These are phyloP conservation scores for Cyclaneusma minus DNA, from an alignment of 2,329 filamentous ascomycete species.

Conservation along the genomic window DNA sequence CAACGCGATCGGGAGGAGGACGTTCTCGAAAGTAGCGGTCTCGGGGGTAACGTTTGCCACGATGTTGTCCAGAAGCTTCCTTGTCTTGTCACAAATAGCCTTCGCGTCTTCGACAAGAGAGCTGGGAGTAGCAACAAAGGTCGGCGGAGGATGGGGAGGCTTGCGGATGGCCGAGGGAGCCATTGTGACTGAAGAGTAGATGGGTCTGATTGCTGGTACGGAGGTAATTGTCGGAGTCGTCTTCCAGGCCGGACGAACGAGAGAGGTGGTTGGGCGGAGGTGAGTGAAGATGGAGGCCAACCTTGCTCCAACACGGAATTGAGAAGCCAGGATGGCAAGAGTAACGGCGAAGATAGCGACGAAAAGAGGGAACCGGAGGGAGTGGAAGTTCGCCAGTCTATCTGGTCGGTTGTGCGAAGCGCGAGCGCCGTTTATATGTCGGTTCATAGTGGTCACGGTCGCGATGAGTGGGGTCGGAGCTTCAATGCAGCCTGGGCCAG, in stretches of 20 bases:
- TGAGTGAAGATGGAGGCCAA: constrained; percentile 42
- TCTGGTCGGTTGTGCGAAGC: no score
- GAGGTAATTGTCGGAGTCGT: constrained; percentile 1
- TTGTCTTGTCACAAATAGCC: constrained; percentile 43
- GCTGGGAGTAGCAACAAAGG: constrained; percentile 60
- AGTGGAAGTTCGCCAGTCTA: no score
- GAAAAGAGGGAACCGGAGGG: constrained; percentile 29
- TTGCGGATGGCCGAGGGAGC: constrained; percentile 50
- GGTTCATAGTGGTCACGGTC: no score
- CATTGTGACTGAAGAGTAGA: constrained; percentile 41
- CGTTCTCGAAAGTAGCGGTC: constrained; percentile 34
- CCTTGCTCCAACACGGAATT: constrained; percentile 28
- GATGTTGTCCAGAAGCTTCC: constrained; percentile 45
- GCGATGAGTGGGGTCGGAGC: no score
- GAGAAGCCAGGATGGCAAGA: constrained; percentile 52
- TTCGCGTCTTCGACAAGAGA: constrained; percentile 53
- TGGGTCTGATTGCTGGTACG: constrained; percentile 8
- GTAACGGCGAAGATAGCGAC: constrained; percentile 39
- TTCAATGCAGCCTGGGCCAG: no score
- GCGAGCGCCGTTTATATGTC: no score
- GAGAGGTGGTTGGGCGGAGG: constrained; percentile 22
- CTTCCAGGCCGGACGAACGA: constrained; percentile 3
- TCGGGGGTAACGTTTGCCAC: constrained; percentile 40
- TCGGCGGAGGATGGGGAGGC: constrained; percentile 63
- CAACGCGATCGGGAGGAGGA: constrained; percentile 47